Evolutionary conservation across 2,329 filamentous ascomycete species (phyloP).

Genomic region (Anisogramma anomala): DNA sequence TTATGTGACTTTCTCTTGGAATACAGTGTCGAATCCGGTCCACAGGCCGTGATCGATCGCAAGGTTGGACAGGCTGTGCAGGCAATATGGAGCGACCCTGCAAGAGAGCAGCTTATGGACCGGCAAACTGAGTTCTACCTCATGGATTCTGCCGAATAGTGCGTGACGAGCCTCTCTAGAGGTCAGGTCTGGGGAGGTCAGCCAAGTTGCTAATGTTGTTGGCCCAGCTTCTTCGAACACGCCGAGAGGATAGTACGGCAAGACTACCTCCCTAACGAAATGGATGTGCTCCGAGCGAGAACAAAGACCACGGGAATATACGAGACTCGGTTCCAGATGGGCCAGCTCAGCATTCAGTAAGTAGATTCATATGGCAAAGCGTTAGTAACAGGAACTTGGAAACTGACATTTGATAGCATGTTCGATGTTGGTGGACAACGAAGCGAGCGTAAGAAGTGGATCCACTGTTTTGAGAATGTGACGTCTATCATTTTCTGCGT

Average conservation of each 20-base stretch:
- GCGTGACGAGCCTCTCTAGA: conserved; percentile 27
- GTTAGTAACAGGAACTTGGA: neutral
- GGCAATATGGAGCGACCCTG: conserved; percentile 82
- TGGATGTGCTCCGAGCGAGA: conserved; percentile 87
- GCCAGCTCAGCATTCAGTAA: conserved; percentile 95
- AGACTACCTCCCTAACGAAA: conserved; percentile 85
- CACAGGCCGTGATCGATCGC: conserved; percentile 70
- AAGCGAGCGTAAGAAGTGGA: conserved; percentile 99
- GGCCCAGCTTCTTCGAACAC: conserved; percentile 85
- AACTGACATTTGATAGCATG: conserved; percentile 54
- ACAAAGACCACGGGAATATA: conserved; percentile 99
- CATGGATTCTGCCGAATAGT: conserved; percentile 99
- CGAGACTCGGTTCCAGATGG: conserved; percentile 97
- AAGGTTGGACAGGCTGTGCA: conserved; percentile 74
- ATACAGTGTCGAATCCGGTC: conserved; percentile 83
- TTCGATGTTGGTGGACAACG: conserved; percentile 96
- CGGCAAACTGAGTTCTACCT: conserved; percentile 97
- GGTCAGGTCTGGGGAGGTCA: too few relatives aligned
- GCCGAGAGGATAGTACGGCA: conserved; percentile 70
- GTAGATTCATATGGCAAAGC: conserved; percentile 24
- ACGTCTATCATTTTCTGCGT: conserved; percentile 99
- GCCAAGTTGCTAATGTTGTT: neutral
- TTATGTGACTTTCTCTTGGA: conserved; percentile 71
- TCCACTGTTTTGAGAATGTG: conserved; percentile 99
- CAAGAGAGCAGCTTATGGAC: conserved; percentile 72